Conservation (phyloP, 495 filamentous ascomycete species). For the Aeminium ludgeri region DNA sequence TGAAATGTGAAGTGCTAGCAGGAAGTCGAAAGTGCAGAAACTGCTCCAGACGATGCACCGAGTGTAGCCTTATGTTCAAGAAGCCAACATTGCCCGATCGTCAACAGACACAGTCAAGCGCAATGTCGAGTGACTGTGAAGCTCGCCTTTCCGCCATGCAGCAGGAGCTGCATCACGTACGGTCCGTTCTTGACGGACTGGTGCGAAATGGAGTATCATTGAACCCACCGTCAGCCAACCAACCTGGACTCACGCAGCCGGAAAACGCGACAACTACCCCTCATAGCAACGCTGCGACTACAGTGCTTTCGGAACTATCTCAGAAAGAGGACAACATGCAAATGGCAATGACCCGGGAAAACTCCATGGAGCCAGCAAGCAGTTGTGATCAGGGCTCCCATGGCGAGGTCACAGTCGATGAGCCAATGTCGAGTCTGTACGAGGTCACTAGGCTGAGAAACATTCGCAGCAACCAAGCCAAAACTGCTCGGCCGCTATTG, state of each 20-base stretch:
- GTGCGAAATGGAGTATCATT: not conserved
- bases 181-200: not conserved
- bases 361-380: not conserved
- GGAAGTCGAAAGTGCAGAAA: not conserved
- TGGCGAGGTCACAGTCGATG: not conserved
- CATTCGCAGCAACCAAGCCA: not conserved
- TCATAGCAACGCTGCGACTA: not conserved
- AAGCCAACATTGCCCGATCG: not conserved
- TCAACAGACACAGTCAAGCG: not conserved
- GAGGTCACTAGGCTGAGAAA: not conserved
- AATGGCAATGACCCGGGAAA: not conserved
- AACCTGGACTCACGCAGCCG: not conserved
- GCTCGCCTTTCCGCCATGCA: not conserved
- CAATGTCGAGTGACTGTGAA: not conserved
- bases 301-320: too few species aligned
- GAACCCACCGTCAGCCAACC: not conserved
- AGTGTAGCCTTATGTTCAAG: not conserved
- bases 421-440: not conserved
- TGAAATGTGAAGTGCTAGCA: not conserved
- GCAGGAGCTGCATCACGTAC: not conserved
- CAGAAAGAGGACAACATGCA: not conserved
- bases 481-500: not conserved
- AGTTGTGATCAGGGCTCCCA: not conserved
- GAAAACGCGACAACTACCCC: not conserved
- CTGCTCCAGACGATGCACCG: not conserved